Percentiles rank a stretch among this genome's conserved stretches.
Evolutionary conservation across 371 early-diverging fungal genomes (phyloP).

Genomic region (Haplosporangium sp.): DNA sequence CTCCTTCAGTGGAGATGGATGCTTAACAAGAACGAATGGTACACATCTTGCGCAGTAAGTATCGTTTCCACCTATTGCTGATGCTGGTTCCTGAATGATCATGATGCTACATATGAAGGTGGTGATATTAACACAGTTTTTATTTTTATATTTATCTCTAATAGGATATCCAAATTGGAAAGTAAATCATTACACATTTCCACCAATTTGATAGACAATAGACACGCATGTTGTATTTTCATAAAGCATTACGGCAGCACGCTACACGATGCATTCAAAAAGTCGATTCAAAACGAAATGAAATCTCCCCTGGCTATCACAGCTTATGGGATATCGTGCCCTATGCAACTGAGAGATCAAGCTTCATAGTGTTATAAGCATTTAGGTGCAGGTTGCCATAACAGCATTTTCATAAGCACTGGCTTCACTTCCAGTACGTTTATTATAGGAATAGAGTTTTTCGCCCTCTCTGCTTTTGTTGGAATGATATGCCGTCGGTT

Average conservation of each 20-base stretch:
- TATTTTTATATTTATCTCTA: not conserved
- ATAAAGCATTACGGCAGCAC: too few relatives aligned
- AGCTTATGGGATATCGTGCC: too few relatives aligned
- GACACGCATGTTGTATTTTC: too few relatives aligned
- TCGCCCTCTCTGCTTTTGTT: not conserved
- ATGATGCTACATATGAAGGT: not conserved
- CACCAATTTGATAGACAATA: too few relatives aligned
- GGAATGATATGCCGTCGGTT: too few relatives aligned
- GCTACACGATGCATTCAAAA: too few relatives aligned
- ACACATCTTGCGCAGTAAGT: slow-evolving; percentile 51
- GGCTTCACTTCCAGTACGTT: too few relatives aligned
- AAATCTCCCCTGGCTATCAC: too few relatives aligned
- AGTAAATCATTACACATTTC: not conserved
- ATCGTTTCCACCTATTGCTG: not conserved
- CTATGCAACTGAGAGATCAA: too few relatives aligned
- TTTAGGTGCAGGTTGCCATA: not conserved
- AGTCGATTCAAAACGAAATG: too few relatives aligned
- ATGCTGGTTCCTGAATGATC: not conserved
- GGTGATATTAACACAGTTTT: not conserved
- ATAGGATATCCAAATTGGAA: slow-evolving; percentile 15
- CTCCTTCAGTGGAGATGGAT: slow-evolving; percentile 37
- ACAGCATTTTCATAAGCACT: not conserved
- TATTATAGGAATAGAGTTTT: slow-evolving; percentile 1
- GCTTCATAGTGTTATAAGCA: not conserved
- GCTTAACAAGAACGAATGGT: slow-evolving; percentile 43